phyloP scores from a whole-genome alignment of 1,284 basidiomycete species.

The Leccinum ponderosum region DNA sequence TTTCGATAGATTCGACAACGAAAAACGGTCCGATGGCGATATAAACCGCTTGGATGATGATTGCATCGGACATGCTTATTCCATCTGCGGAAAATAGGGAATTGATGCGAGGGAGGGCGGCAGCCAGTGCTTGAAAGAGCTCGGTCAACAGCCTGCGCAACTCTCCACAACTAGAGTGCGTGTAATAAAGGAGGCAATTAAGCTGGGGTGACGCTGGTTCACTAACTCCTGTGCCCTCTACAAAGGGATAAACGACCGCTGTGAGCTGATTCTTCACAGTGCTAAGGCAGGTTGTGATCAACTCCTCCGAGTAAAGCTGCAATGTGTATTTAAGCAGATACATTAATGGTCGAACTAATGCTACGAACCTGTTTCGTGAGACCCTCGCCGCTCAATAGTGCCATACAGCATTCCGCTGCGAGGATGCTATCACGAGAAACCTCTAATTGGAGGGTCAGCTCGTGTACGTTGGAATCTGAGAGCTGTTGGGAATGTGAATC shows the following conservation, averaged over 20 bases:
- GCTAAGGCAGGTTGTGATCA: slow-evolving; percentile 77
- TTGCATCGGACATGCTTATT: slow-evolving; percentile 81
- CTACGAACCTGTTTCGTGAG: slow-evolving; percentile 77
- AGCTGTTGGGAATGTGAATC: slow-evolving; percentile 32
- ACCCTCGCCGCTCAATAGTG: slow-evolving; percentile 74
- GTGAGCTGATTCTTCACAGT: slow-evolving; percentile 80
- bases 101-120: slow-evolving; percentile 69
- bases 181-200: slow-evolving; percentile 51
- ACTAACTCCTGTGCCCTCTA: slow-evolving; percentile 65
- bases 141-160: slow-evolving; percentile 61
- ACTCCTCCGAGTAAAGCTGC: slow-evolving; percentile 89
- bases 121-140: slow-evolving; percentile 65
- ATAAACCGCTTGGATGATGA: slow-evolving; percentile 90
- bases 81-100: slow-evolving; percentile 64
- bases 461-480: slow-evolving; percentile 53
- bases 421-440: slow-evolving; percentile 68
- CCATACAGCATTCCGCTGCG: slow-evolving; percentile 82
- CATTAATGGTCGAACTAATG: not conserved
- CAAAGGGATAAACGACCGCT: slow-evolving; percentile 83
- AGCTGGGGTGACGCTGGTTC: slow-evolving; percentile 50
- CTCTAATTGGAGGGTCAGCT: slow-evolving; percentile 51
- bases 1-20: slow-evolving; percentile 64
- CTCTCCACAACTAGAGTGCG: slow-evolving; percentile 39
- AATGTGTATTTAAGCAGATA: slow-evolving; percentile 3
- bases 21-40: slow-evolving; percentile 93